Conservation (phyloP, 306 rosid genomes). For the Pyrus bretschneideri region DNA sequence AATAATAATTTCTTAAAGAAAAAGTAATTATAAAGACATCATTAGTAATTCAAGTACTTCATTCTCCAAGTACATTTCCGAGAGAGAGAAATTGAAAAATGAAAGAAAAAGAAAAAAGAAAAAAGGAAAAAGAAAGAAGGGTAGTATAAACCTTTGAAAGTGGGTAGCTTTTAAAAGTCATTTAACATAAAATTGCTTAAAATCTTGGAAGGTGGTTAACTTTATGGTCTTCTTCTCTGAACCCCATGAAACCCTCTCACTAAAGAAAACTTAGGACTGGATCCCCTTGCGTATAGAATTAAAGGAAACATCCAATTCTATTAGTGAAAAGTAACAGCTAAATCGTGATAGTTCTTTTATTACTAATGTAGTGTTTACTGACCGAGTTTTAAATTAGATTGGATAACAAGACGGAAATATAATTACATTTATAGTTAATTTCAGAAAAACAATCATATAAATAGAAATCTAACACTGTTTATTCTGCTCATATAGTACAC, state of each 20-base stretch:
- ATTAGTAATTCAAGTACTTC: too few relatives aligned
- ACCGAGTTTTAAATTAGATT: too few relatives aligned
- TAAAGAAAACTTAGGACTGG: neutral
- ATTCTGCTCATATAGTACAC: neutral
- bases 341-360: too few relatives aligned
- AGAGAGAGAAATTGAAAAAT: neutral
- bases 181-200: constrained; percentile 10
- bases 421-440: too few relatives aligned
- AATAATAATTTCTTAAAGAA: fast-evolving
- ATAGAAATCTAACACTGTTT: neutral
- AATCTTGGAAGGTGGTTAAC: constrained; percentile 17
- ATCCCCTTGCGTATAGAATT: too few relatives aligned
- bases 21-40: too few relatives aligned
- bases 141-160: constrained; percentile 6
- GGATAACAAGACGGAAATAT: too few relatives aligned
- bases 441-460: neutral
- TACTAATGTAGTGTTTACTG: too few relatives aligned
- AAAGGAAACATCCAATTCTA: too few relatives aligned
- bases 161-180: constrained; percentile 33
- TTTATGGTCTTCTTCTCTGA: constrained; percentile 3
- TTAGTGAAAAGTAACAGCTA: too few relatives aligned
- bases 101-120: neutral
- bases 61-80: constrained; percentile 10
- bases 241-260: neutral
- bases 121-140: neutral